Evolutionary conservation across 1,284 basidiomycete genomes (phyloP), one percentile per base, ranked within the genome.

Genomic region (Acaromyces ingoldii): DNA sequence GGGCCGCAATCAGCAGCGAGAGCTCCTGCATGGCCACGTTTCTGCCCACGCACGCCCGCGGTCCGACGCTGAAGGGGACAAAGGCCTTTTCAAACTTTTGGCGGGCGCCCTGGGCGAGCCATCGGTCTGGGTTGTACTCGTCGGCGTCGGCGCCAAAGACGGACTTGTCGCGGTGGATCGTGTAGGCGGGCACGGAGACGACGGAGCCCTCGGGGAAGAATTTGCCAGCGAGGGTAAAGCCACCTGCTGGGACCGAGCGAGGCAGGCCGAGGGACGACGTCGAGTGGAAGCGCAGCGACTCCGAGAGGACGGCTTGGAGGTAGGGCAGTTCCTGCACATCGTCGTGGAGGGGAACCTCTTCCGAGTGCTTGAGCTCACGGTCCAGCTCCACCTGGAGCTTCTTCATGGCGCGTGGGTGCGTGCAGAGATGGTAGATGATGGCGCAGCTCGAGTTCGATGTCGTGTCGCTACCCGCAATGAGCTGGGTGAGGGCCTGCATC

Each of bases 371-470:
- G 10, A 64, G 46, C 26, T 58, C 61, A 31, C 85, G 83, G 70
- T 92, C 89, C 21, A 92, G 82, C 75, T 92, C 90, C 45, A 79
- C 78, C 51, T 89, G 86, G 13, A 93, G 82, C 67, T 85, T 86
- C 51, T 77, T 77, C 68, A 90, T 86, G 9, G 81, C 82, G 6
- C 76, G 71, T 1, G 82, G 87, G 76, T 87, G 82, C 28, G 78
- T 77, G 9, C 86, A 84, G 56, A 92, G 82, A 76, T 89, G 83
- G 78, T 88, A 91, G 13, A 89, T 81, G 66, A 92, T 88, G 22
- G 68, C 68, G 24, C 64, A 63, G 0, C 63, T 48, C 4, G 62
- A 62, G 55, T 70, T 70, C n/a, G 65, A 68, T 4, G 68, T 70
- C 1, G 68, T 70, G 45, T 70, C 68, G 17, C 56, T 60, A 28